Conservation (phyloP, 2,329 filamentous ascomycete species). For the Pezicula rhizophila region DNA sequence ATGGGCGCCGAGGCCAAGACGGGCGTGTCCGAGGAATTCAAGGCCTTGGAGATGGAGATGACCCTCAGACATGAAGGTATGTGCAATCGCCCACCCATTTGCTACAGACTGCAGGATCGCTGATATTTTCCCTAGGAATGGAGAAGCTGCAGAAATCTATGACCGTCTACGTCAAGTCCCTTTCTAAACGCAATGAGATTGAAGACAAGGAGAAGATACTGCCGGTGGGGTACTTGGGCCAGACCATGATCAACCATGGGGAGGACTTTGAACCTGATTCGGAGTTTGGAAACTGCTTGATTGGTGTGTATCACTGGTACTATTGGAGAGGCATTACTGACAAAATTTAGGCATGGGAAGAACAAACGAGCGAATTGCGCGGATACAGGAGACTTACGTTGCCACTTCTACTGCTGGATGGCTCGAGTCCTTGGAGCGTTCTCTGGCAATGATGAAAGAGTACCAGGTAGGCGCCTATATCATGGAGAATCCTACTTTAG, state of each 20-base stretch:
- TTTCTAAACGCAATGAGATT: slow-evolving; percentile 74
- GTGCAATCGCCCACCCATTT: slow-evolving; percentile 16
- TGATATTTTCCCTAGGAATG: slow-evolving; percentile 60
- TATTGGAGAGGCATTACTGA: slow-evolving; percentile 11
- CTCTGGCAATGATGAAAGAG: slow-evolving; percentile 91
- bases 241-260: slow-evolving; percentile 80
- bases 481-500: slow-evolving; percentile 2
- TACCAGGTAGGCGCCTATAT: slow-evolving; percentile 71
- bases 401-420: slow-evolving; percentile 73
- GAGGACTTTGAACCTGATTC: slow-evolving; percentile 90
- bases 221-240: slow-evolving; percentile 72
- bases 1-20: slow-evolving; percentile 92
- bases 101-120: background rate
- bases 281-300: slow-evolving; percentile 82
- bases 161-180: slow-evolving; percentile 79
- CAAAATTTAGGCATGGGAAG: slow-evolving; percentile 60
- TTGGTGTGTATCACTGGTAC: slow-evolving; percentile 39
- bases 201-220: slow-evolving; percentile 86
- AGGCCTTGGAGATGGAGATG: slow-evolving; percentile 85
- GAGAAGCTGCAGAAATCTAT: slow-evolving; percentile 83
- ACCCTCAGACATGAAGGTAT: slow-evolving; percentile 78
- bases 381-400: slow-evolving; percentile 79
- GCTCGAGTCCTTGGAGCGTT: slow-evolving; percentile 88
- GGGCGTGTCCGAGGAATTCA: slow-evolving; percentile 83
- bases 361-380: slow-evolving; percentile 80